These are phyloP conservation scores for Trichoderma gamsii DNA, from an alignment of 495 filamentous ascomycete genomes.

Conservation along the genomic window DNA sequence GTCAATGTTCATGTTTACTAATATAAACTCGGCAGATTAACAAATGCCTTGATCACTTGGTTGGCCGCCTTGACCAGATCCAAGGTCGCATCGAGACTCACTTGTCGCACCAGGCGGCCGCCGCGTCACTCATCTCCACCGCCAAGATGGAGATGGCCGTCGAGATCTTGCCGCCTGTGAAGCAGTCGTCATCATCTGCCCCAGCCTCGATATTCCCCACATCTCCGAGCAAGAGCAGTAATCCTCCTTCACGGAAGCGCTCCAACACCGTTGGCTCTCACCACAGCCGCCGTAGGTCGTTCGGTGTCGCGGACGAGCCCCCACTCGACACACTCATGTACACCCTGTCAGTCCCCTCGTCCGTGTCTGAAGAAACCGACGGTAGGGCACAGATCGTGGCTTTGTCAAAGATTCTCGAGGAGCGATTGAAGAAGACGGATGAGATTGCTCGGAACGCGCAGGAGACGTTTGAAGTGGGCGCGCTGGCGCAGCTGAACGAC, in stretches of 20 bases:
- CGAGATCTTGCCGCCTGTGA: background rate
- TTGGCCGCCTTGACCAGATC: slow-evolving; percentile 28
- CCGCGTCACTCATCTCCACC: slow-evolving; percentile 24
- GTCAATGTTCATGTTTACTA: background rate
- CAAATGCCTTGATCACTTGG: slow-evolving; percentile 33
- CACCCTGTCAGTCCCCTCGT: slow-evolving; percentile 27
- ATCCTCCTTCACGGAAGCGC: slow-evolving; percentile 22
- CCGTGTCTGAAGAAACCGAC: slow-evolving; percentile 23
- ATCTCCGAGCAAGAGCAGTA: slow-evolving; percentile 18
- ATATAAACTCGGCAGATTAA: slow-evolving; percentile 23
- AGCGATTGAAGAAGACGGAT: slow-evolving; percentile 29
- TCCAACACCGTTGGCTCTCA: slow-evolving; percentile 19
- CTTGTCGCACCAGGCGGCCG: slow-evolving; percentile 28
- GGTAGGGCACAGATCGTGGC: slow-evolving; percentile 18
- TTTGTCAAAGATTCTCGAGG: slow-evolving; percentile 24
- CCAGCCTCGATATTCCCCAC: slow-evolving; percentile 21
- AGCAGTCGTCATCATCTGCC: background rate
- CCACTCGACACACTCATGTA: slow-evolving; percentile 30
- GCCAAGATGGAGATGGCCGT: slow-evolving; percentile 19
- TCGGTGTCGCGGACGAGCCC: slow-evolving; percentile 23
- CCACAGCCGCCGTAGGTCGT: slow-evolving; percentile 27
- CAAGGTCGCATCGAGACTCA: slow-evolving; percentile 25
- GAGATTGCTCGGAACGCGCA: slow-evolving; percentile 35
- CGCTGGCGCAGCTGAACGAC: slow-evolving; percentile 34
- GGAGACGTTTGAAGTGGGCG: slow-evolving; percentile 31